phyloP scores from a whole-genome alignment of 169 alveolate species.

The Plasmodium vinckei region DNA sequence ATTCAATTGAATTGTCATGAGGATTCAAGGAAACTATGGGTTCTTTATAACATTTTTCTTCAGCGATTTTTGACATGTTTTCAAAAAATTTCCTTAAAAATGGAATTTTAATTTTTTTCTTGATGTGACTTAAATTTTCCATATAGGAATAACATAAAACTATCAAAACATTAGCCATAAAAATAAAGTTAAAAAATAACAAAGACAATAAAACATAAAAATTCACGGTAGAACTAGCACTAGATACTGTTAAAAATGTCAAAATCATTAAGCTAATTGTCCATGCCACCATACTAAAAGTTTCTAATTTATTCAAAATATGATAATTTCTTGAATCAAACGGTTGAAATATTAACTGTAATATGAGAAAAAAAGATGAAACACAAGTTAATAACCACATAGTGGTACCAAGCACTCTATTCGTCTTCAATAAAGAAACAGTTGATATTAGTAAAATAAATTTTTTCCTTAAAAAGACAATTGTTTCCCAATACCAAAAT shows the following conservation, averaged over 20 bases:
- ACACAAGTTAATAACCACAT: slow-evolving; percentile 87
- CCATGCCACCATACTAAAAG: slow-evolving; percentile 89
- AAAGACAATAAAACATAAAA: slow-evolving; percentile 53
- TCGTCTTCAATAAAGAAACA: slow-evolving; percentile 81
- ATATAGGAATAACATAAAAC: slow-evolving; percentile 77
- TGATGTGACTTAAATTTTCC: slow-evolving; percentile 76
- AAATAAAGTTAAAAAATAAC: slow-evolving; percentile 75
- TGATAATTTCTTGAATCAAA: slow-evolving; percentile 88
- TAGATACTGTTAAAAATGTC: slow-evolving; percentile 74
- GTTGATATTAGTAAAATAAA: slow-evolving; percentile 86
- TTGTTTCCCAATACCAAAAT: slow-evolving; percentile 90
- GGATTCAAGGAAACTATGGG: slow-evolving; percentile 78
- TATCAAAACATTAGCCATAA: slow-evolving; percentile 74
- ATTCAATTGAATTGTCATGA: slow-evolving; percentile 75
- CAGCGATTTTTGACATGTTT: slow-evolving; percentile 77
- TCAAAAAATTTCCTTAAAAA: slow-evolving; percentile 76
- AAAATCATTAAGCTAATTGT: slow-evolving; percentile 81
- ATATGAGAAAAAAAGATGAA: slow-evolving; percentile 82
- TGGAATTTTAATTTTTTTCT: slow-evolving; percentile 75
- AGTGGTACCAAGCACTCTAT: slow-evolving; percentile 81
- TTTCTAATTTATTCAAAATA: slow-evolving; percentile 86
- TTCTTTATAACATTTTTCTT: slow-evolving; percentile 73
- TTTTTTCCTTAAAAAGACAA: slow-evolving; percentile 87
- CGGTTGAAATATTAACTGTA: slow-evolving; percentile 86
- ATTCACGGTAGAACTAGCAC: slow-evolving; percentile 59